Evolutionary conservation across 2,329 filamentous ascomycete genomes (phyloP).

Genomic region (Fusarium ambrosium): DNA sequence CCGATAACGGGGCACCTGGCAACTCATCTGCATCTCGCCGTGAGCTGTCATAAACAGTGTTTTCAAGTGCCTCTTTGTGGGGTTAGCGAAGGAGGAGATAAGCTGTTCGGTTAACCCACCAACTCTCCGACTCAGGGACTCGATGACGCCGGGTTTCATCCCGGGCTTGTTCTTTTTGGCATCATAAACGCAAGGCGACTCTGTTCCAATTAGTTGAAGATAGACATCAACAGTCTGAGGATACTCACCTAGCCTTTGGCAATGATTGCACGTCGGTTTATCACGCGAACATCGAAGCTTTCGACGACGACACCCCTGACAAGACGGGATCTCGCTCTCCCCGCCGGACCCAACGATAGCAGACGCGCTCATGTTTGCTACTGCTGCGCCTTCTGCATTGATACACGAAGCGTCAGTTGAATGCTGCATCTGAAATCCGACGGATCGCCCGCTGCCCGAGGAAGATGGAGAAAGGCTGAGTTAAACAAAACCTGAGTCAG

Average conservation of each 20-base stretch:
- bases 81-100: not conserved
- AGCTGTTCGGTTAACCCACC: slow-evolving; percentile 3
- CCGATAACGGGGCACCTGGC: not conserved
- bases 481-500: not conserved
- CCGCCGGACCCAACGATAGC: not conserved
- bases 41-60: slow-evolving; percentile 22
- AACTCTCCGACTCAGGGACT: slow-evolving; percentile 30
- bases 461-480: slow-evolving; percentile 6
- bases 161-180: slow-evolving; percentile 34
- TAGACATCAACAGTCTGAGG: fast-evolving
- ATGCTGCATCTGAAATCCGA: not conserved
- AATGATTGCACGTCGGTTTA: slow-evolving; percentile 39
- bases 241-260: slow-evolving; percentile 31
- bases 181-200: slow-evolving; percentile 33
- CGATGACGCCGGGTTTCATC: slow-evolving; percentile 34
- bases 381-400: slow-evolving; percentile 3
- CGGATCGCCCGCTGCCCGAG: slow-evolving; percentile 36
- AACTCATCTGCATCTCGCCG: not conserved
- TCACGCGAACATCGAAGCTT: slow-evolving; percentile 41
- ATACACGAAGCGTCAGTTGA: not conserved
- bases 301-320: slow-evolving; percentile 40
- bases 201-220: not conserved
- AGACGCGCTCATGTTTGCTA: slow-evolving; percentile 1
- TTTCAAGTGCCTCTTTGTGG: slow-evolving; percentile 32
- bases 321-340: slow-evolving; percentile 32